Evolutionary conservation across 1,284 basidiomycete species (phyloP), one percentile per base, ranked within the genome.

Genomic region (Leccinum solheimii): DNA sequence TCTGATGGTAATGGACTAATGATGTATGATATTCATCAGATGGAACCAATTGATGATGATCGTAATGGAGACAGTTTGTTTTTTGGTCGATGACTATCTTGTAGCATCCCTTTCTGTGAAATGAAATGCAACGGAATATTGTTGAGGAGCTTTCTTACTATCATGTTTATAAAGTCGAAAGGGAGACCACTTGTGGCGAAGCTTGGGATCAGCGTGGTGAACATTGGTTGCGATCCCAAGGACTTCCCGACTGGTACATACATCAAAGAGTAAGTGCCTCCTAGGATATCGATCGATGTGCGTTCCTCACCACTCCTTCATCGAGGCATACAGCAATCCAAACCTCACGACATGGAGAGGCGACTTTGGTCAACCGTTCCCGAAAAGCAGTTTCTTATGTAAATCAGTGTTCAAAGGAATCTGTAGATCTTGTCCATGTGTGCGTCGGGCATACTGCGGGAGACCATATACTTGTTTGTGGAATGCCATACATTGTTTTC

Each of bases 181-280:
- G 23, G 23, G 23, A 23, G 23, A 23, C 23, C 23, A 23, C 23
- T 23, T 23, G 23, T 23, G 23, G 23, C 23, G 23, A 23, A 23
- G 23, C 23, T 23, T 23, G 23, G 23, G 23, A 23, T 23, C 23
- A 23, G 23, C 23, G 23, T 23, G 23, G 23, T 23, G 23, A 92
- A 91, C 71, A 80, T 94, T 40, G 92, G 94, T 2, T 97, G 95
- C 71, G 90, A 95, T 70, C 94, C 94, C 1, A 73, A 78, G 23
- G 83, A 85, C 56, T 90, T 87, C 75, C 95, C 94, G 0, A 97
- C 95, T 0, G 75, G 79, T 55, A 78, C 81, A 21, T 94, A 94
- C 70, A 94, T 94, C 69, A 78, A 88, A 32, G 73, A 84, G 87
- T 89, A 65, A 56, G 84, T 78, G 30, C 62, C 19, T 26, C 26